phyloP scores from a whole-genome alignment of 169 alveolate species.

The Plasmodium vinckei region DNA sequence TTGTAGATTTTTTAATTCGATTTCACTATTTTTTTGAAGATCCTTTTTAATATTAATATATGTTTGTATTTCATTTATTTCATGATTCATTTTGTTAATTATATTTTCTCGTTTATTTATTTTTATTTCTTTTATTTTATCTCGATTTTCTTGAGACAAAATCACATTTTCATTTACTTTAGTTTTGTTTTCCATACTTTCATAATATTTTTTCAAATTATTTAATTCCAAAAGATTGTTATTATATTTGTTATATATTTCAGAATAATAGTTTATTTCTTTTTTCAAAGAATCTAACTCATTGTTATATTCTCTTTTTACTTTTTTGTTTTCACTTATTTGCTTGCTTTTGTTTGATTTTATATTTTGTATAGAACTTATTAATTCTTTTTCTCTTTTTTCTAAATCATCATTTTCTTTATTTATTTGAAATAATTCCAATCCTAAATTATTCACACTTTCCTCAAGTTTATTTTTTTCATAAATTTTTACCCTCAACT shows the following conservation, averaged over 20 bases:
- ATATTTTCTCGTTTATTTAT: constrained; percentile 42
- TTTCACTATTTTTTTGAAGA: constrained; percentile 14
- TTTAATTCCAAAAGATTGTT: constrained; percentile 52
- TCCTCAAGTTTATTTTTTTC: constrained; percentile 51
- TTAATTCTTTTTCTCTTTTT: constrained; percentile 48
- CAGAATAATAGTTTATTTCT: constrained; percentile 33
- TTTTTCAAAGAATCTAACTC: constrained; percentile 27
- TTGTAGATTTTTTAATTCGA: constrained; percentile 17
- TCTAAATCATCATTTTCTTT: constrained; percentile 48
- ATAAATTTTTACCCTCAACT: constrained; percentile 17
- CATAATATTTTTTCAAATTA: constrained; percentile 34
- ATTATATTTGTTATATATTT: constrained; percentile 48
- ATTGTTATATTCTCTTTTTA: constrained; percentile 11
- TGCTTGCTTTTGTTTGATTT: constrained; percentile 8
- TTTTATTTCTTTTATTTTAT: not conserved
- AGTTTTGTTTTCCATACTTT: constrained; percentile 2
- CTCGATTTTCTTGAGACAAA: not conserved
- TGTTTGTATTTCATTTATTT: constrained; percentile 31
- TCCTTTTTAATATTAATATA: constrained; percentile 24
- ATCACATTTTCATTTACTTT: constrained; percentile 30
- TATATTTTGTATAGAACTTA: constrained; percentile 1
- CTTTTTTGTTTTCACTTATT: constrained; percentile 13
- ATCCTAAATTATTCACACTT: constrained; percentile 33
- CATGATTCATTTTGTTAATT: constrained; percentile 51
- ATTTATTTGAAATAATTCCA: constrained; percentile 40